Evolutionary conservation across 148 eudicot species (phyloP), one percentile per base, ranked within the genome.

Genomic region (Cornus kousa): DNA sequence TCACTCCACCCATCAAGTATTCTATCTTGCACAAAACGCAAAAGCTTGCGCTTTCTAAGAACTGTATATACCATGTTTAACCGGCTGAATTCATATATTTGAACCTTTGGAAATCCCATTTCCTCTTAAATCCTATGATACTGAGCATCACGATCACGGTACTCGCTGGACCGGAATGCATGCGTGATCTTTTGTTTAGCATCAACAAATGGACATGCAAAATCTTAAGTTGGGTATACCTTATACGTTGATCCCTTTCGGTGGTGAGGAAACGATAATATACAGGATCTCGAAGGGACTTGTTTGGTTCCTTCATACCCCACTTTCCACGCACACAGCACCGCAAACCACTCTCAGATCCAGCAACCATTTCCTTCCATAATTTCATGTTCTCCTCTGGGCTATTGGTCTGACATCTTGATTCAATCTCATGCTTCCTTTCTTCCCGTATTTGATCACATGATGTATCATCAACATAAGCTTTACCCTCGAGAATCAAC

Each of bases 121-220:
- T 96, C 99, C 70, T 81, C 86, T 81, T 96, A 98, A 80, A 96
- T 94, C 83, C 94, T 77, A 77, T 85, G 78, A 87, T 96, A 96
- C 80, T 96, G 99, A 78, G 96, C 99, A 87, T 96, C 94, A 59
- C 99, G 94, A 77, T 96, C n/a, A n/a, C n/a, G n/a, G n/a, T n/a
- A n/a, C n/a, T n/a, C n/a, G n/a, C n/a, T n/a, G 67, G 99, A 94
- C 71, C 99, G 87, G 35, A 97, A 92, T 43, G 99, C 99, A 84
- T 94, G 99, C 9, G 99, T n/a, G n/a, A 97, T 92, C 37, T 95
- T 97, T 85, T 97, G 98, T 9, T 91, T 40, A 43, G 97, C 78
- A 85, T 97, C 98, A 72, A 97, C 99, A 92, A 88, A 97, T n/a
- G 99, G 99, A 75, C 98, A 97, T 55, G 98, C 97, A 81, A 97